Evolutionary conservation across 2,329 filamentous ascomycete species (phyloP), one percentile per base, ranked within the genome.

Genomic region (Colletotrichum theobromicola): DNA sequence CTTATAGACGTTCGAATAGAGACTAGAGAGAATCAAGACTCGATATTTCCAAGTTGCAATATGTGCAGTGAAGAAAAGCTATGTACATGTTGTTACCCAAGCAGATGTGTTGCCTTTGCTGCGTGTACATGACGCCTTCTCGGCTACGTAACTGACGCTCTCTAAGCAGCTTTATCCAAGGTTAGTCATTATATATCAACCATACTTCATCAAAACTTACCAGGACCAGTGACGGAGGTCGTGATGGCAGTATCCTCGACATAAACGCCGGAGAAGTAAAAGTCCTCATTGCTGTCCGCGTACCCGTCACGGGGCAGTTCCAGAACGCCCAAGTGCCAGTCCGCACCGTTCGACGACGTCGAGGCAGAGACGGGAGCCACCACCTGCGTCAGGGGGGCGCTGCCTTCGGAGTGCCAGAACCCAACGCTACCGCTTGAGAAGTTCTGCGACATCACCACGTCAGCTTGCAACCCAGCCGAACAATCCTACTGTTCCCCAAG

Each of bases 301-400:
- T 89, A 88, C 1, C 90, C 90, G 37, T 85, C 83, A 21, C 90
- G 86, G 15, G 92, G 90, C 70, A 94, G 85, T 77, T 94, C 90
- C 67, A 94, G 85, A 28, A 94, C 90, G 72, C 93, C 93, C 61
- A 95, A 82, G 83, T 95, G 93, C 92, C 92, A 95, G 80, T 95
- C 93, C 4, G 88, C 88, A 50, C 92, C 93, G 81, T 94, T 93
- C 63, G 90, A 93, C 32, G 87, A 90, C 6, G 93, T 90, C 63
- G 88, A 89, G 0, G 87, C 90, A 7, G 87, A 87, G 63, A 94
- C 88, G 2, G 92, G 90, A 5, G 88, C 87, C 6, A 92, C 91
- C 1, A 89, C 89, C 80, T 90, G 88, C 70, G 83, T 87, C 26
- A 95, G 84, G 24, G 88, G 83, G 42, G 88, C 87, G 16, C 85